A percentile compares a stretch with the other conserved stretches of the same genome.
phyloP scores from a whole-genome alignment of 2,329 filamentous ascomycete species.

The Penicillium sp. region DNA sequence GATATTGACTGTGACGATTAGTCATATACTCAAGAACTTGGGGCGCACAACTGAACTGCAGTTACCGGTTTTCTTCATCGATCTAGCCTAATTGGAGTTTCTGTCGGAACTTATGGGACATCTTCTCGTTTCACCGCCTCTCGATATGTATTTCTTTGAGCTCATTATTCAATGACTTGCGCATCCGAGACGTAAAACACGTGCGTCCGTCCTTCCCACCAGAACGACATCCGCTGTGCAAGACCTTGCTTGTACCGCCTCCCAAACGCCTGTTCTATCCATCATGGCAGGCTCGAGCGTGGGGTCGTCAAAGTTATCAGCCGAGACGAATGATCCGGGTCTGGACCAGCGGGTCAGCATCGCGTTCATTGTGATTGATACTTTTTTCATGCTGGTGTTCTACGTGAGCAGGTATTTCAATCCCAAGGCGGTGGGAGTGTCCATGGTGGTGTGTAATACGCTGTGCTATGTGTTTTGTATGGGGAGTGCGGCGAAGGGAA shows the following conservation, averaged over 20 bases:
- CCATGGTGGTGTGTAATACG: no score
- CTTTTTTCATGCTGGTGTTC: neutral
- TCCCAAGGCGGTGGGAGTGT: no score
- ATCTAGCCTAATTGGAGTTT: neutral
- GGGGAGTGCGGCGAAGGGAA: neutral
- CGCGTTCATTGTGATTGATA: neutral
- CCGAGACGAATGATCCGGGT: neutral
- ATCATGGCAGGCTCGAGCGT: neutral
- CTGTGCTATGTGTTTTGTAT: neutral
- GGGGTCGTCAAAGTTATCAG: neutral
- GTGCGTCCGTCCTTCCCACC: neutral
- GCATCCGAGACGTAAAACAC: neutral
- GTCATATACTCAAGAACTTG: neutral
- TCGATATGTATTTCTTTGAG: neutral
- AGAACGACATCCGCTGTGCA: neutral
- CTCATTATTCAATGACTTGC: neutral
- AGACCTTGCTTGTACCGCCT: neutral
- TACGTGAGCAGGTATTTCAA: neutral
- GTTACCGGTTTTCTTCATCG: neutral
- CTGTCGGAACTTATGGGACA: neutral
- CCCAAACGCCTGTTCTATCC: neutral
- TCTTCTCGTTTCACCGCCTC: neutral
- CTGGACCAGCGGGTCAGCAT: neutral
- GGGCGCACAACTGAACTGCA: neutral
- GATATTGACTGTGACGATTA: neutral